phyloP scores from a whole-genome alignment of 495 filamentous ascomycete species.

The Xylaria longipes region DNA sequence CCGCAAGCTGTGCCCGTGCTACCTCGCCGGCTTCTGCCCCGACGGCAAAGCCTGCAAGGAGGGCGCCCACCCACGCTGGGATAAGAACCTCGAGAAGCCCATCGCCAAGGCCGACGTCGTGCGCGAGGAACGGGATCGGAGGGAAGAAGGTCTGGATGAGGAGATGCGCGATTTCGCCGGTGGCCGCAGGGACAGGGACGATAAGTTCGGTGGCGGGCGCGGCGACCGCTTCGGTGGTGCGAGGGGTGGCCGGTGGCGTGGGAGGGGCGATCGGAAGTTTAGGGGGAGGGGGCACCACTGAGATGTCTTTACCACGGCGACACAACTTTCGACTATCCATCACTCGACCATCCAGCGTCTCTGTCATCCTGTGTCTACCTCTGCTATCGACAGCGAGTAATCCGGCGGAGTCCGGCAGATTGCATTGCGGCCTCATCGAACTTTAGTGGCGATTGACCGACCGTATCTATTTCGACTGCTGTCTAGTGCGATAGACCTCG shows the following conservation, averaged over 20 bases:
- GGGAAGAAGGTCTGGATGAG: constrained; percentile 60
- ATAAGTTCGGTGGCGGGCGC: constrained; percentile 46
- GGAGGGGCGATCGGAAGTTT: constrained; percentile 44
- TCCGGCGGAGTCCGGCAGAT: neutral
- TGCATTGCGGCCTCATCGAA: neutral
- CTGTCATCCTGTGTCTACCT: neutral
- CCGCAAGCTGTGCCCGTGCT: constrained; percentile 80
- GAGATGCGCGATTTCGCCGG: constrained; percentile 55
- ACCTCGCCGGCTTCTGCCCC: constrained; percentile 93
- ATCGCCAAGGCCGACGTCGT: constrained; percentile 66
- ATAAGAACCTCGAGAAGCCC: constrained; percentile 73
- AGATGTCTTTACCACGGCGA: neutral
- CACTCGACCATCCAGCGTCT: neutral
- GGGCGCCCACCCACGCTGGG: constrained; percentile 84
- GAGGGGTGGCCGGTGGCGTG: constrained; percentile 43
- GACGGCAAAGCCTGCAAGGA: constrained; percentile 77
- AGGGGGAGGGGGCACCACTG: constrained; percentile 41
- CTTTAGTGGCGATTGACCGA: neutral
- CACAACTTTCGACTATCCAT: neutral
- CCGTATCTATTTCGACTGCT: neutral
- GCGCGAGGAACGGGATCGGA: constrained; percentile 59
- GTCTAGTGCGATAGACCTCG: neutral
- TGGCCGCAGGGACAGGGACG: constrained; percentile 54
- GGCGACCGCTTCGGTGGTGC: constrained; percentile 34
- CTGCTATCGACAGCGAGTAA: neutral